Percentiles rank a stretch among this genome's conserved stretches.
These are phyloP conservation scores for Stereum hirsutum DNA, from an alignment of 1,284 basidiomycete species.

Conservation along the genomic window DNA sequence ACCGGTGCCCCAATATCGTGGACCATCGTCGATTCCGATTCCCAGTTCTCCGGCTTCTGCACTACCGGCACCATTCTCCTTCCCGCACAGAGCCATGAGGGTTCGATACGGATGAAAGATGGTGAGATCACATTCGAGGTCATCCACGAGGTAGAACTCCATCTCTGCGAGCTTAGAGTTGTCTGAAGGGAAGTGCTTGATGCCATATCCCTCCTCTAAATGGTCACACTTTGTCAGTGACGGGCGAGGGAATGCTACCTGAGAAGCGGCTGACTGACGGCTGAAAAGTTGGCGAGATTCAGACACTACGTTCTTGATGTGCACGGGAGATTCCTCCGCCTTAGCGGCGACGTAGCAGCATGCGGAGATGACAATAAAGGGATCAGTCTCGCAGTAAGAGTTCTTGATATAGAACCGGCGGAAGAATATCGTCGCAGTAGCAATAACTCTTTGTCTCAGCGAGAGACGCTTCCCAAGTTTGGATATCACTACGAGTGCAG, in stretches of 20 bases:
- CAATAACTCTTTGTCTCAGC: conserved; percentile 84
- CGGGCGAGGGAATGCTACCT: neutral
- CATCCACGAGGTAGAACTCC: conserved; percentile 97
- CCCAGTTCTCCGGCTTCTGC: conserved; percentile 58
- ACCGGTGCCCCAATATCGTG: conserved; percentile 69
- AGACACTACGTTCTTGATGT: conserved; percentile 87
- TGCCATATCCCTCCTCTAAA: conserved; percentile 54
- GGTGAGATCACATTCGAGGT: conserved; percentile 91
- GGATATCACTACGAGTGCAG: conserved; percentile 53
- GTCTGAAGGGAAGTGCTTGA: conserved; percentile 76
- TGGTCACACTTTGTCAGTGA: neutral
- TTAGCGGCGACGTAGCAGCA: conserved; percentile 96
- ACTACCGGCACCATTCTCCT: conserved; percentile 33
- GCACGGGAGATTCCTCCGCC: conserved; percentile 91
- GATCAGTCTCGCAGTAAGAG: conserved; percentile 89
- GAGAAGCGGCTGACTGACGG: conserved; percentile 36
- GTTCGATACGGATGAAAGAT: conserved; percentile 94
- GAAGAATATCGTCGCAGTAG: conserved; percentile 92
- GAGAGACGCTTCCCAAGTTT: conserved; percentile 81
- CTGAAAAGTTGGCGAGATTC: conserved; percentile 77
- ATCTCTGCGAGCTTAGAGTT: conserved; percentile 93
- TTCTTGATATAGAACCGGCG: conserved; percentile 93
- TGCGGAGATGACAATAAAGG: conserved; percentile 85
- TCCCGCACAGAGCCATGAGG: conserved; percentile 66
- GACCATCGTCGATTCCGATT: conserved; percentile 49